phyloP scores from a whole-genome alignment of 1,284 basidiomycete genomes.

The Ustilago shanxiensis region DNA sequence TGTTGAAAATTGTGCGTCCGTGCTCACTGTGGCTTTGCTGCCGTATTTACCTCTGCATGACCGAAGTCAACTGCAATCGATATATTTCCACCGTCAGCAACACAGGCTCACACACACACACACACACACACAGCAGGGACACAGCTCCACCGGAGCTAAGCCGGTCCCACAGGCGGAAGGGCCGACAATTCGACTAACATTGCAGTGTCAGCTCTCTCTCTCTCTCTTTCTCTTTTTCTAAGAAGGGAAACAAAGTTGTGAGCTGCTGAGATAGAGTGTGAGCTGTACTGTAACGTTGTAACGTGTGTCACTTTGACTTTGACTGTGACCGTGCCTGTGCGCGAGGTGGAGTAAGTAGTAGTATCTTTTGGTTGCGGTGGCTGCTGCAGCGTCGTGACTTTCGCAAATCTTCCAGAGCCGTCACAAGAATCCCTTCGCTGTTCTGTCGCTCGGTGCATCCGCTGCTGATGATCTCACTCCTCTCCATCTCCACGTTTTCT shows the following conservation, averaged over 20 bases:
- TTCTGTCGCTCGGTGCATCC: not conserved
- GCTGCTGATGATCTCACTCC: not conserved
- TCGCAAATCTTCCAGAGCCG: constrained; percentile 18
- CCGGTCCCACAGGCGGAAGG: constrained; percentile 10
- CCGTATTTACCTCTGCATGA: constrained; percentile 7
- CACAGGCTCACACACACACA: too few relatives aligned
- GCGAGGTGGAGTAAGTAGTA: constrained; percentile 1
- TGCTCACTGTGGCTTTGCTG: constrained; percentile 16
- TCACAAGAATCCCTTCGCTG: not conserved
- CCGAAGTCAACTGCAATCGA: not conserved
- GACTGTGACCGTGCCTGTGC: not conserved
- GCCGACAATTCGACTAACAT: too few relatives aligned
- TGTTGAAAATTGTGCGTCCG: constrained; percentile 4
- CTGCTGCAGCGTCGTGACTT: constrained; percentile 7
- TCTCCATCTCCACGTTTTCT: constrained; percentile 4
- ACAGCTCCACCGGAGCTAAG: constrained; percentile 14
- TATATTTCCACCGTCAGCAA: constrained; percentile 10
- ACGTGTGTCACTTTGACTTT: constrained; percentile 1
- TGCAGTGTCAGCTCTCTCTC: too few relatives aligned
- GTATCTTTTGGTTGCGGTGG: not conserved
- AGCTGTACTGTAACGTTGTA: too few relatives aligned
- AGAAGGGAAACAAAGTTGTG: too few relatives aligned
- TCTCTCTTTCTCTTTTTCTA: not conserved
- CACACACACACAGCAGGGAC: too few relatives aligned
- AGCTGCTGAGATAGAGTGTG: too few relatives aligned